Evolutionary conservation across 441 rosid genomes (phyloP).

Genomic region (Euphorbia corollata): DNA sequence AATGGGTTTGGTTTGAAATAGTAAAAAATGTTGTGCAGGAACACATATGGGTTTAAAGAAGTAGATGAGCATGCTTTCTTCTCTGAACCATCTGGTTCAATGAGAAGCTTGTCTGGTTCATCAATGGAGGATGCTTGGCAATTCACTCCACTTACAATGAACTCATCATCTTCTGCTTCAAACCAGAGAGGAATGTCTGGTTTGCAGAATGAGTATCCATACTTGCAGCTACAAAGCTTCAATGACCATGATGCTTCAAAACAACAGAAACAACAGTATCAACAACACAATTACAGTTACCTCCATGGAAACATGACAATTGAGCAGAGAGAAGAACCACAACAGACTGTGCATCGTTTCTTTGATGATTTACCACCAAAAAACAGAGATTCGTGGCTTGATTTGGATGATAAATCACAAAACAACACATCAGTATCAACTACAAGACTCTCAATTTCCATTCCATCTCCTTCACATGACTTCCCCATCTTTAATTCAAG

Average conservation of each 20-base stretch:
- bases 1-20: background rate
- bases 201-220: constrained; percentile 44
- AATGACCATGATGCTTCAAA: constrained; percentile 27
- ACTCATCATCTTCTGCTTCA: constrained; percentile 45
- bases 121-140: constrained; percentile 68
- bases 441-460: constrained; percentile 65
- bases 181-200: constrained; percentile 46
- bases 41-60: constrained; percentile 50
- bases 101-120: constrained; percentile 53
- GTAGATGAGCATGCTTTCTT: constrained; percentile 66
- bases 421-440: constrained; percentile 41
- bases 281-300: constrained; percentile 9
- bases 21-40: constrained; percentile 36
- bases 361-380: constrained; percentile 86
- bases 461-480: constrained; percentile 51
- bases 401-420: constrained; percentile 57
- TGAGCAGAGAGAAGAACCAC: constrained; percentile 33
- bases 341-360: constrained; percentile 69
- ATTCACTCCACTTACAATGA: constrained; percentile 55
- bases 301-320: constrained; percentile 34
- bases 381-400: constrained; percentile 55
- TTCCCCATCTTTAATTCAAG: constrained; percentile 47
- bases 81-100: constrained; percentile 54
- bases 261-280: constrained; percentile 34
- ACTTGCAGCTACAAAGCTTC: constrained; percentile 54